Evolutionary conservation across 1,284 basidiomycete species (phyloP).

Genomic region (Fistulina hepatica): DNA sequence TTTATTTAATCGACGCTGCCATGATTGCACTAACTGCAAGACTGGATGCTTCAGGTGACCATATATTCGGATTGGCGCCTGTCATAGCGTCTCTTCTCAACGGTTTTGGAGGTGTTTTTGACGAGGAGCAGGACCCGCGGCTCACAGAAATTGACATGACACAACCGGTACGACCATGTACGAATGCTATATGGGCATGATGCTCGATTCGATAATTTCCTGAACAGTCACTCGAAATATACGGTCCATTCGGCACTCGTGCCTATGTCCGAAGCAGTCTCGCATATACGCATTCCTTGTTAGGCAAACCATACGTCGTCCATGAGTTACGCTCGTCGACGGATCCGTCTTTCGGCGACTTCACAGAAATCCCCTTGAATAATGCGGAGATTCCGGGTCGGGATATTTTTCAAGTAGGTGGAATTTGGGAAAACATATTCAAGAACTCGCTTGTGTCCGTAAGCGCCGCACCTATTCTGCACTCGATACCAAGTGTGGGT

Average conservation of each 20-base stretch:
- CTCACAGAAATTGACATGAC: slow-evolving; percentile 22
- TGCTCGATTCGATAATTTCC: neutral
- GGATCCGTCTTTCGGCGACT: slow-evolving; percentile 41
- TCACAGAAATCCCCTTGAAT: slow-evolving; percentile 35
- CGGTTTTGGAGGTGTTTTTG: slow-evolving; percentile 53
- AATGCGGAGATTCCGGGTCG: slow-evolving; percentile 57
- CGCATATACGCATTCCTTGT: slow-evolving; percentile 57
- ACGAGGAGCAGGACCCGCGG: slow-evolving; percentile 52
- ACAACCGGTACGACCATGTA: slow-evolving; percentile 24
- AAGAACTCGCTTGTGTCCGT: slow-evolving; percentile 52
- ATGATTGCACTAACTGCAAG: slow-evolving; percentile 1
- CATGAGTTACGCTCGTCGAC: slow-evolving; percentile 71
- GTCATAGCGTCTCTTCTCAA: slow-evolving; percentile 59
- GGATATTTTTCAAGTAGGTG: slow-evolving; percentile 55
- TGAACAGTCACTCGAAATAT: slow-evolving; percentile 65
- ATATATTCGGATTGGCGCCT: slow-evolving; percentile 74
- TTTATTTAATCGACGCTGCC: neutral
- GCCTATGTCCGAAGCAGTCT: slow-evolving; percentile 71
- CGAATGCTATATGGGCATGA: neutral
- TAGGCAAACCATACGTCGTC: slow-evolving; percentile 72
- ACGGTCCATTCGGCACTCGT: slow-evolving; percentile 80
- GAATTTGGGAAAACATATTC: slow-evolving; percentile 66
- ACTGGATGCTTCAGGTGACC: slow-evolving; percentile 51
- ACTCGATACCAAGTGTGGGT: slow-evolving; percentile 77
- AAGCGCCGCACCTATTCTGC: slow-evolving; percentile 75